Percentiles rank a stretch among this genome's conserved stretches.
Conservation (phyloP, 2,329 filamentous ascomycete species). For the Botrytis medusae region DNA sequence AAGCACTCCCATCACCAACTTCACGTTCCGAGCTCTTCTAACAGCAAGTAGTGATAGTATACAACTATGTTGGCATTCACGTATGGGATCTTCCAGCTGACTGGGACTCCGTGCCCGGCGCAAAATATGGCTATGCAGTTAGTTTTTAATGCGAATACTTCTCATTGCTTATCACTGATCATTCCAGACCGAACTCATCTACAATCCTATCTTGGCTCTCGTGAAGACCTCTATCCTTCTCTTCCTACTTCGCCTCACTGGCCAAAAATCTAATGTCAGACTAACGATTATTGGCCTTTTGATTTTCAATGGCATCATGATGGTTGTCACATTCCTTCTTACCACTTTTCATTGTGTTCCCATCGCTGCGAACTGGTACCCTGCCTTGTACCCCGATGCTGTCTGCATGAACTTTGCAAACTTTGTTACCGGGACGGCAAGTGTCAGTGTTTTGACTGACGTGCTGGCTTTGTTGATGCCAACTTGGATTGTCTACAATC, state of each 20-base stretch:
- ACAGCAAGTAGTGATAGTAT: neutral
- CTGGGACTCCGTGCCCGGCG: neutral
- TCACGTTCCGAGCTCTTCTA: neutral
- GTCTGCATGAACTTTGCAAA: conserved; percentile 24
- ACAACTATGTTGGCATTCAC: neutral
- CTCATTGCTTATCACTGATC: neutral
- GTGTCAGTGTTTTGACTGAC: conserved; percentile 21
- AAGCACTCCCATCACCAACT: neutral
- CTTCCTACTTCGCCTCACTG: conserved; percentile 47
- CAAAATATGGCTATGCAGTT: conserved; percentile 13
- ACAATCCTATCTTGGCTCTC: conserved; percentile 49
- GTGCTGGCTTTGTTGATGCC: conserved; percentile 22
- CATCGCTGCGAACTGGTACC: conserved; percentile 23
- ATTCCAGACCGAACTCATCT: conserved; percentile 28
- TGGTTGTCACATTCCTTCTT: conserved; percentile 13
- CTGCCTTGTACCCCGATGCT: conserved; percentile 15
- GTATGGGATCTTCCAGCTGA: neutral
- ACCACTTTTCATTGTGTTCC: conserved; percentile 23
- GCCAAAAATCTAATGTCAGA: conserved; percentile 41
- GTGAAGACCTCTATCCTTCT: conserved; percentile 48
- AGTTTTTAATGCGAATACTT: neutral
- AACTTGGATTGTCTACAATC: conserved; percentile 27
- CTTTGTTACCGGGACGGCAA: conserved; percentile 18
- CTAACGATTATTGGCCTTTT: conserved; percentile 36
- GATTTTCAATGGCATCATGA: conserved; percentile 16